Evolutionary conservation across 202 grass and related monocot species (phyloP).

Genomic region (Saccharum hybrid): DNA sequence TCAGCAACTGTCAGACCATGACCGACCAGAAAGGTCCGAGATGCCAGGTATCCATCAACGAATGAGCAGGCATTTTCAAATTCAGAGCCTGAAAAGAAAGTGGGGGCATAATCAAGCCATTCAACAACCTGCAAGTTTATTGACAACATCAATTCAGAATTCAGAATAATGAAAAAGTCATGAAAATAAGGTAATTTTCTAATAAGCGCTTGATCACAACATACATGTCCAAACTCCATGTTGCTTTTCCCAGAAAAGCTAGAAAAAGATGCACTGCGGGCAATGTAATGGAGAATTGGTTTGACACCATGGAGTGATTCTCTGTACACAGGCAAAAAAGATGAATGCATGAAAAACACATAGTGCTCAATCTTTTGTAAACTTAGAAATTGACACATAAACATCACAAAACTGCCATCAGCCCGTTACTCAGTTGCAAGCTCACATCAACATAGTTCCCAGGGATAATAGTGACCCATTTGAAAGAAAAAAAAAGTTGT

Average conservation of each 20-base stretch:
- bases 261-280: too few species aligned
- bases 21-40: constrained; percentile 70
- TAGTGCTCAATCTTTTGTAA: neutral
- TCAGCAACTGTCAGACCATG: constrained; percentile 70
- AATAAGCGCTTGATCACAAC: too few species aligned
- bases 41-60: constrained; percentile 55
- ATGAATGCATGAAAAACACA: constrained; percentile 9
- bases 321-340: neutral
- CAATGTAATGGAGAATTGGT: too few species aligned
- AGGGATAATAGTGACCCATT: neutral
- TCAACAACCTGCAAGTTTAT: constrained; percentile 59
- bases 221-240: too few species aligned
- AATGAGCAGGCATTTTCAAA: constrained; percentile 67
- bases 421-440: neutral
- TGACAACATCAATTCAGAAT: too few species aligned
- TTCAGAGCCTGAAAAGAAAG: constrained; percentile 68
- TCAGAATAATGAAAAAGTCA: too few species aligned
- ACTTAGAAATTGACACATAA: constrained; percentile 6
- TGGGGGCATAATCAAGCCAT: constrained; percentile 69
- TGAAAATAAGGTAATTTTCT: too few species aligned
- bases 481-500: neutral
- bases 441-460: neutral
- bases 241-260: too few species aligned
- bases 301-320: too few species aligned
- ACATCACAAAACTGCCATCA: neutral